Percentiles rank a stretch among this genome's conserved stretches.
Conservation (phyloP, 1,139 yeast species). For the Saccharomyces hybrid region DNA sequence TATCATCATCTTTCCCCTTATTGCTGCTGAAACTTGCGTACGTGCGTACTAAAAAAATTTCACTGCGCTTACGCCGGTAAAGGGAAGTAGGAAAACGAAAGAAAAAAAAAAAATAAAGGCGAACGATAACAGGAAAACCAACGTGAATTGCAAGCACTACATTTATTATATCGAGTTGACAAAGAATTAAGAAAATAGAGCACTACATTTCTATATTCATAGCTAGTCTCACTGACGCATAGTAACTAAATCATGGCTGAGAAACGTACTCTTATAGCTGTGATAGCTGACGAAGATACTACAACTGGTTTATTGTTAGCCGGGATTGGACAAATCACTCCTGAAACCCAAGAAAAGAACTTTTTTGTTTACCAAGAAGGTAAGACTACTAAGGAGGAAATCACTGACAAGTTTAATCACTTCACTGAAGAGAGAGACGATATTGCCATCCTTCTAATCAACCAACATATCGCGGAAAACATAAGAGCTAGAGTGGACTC, state of each 20-base stretch:
- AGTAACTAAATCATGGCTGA: slow-evolving; percentile 26
- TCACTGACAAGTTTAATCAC: slow-evolving; percentile 65
- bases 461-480: slow-evolving; percentile 90
- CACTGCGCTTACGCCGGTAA: background rate
- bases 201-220: background rate
- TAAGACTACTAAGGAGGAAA: slow-evolving; percentile 68
- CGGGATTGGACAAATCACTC: slow-evolving; percentile 83
- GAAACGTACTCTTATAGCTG: slow-evolving; percentile 76
- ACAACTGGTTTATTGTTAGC: slow-evolving; percentile 93
- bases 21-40: background rate
- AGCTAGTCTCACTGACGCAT: background rate
- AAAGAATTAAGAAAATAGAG: background rate
- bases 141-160: background rate
- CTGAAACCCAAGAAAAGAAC: slow-evolving; percentile 57
- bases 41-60: background rate
- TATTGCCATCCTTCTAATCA: slow-evolving; percentile 84
- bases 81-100: background rate
- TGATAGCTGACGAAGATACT: slow-evolving; percentile 95
- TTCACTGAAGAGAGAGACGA: slow-evolving; percentile 76
- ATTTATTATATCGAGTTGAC: background rate
- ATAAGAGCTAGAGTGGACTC: slow-evolving; percentile 77
- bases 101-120: background rate
- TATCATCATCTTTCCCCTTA: background rate
- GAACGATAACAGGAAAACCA: background rate
- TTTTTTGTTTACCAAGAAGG: slow-evolving; percentile 72